Percentiles rank a stretch among this genome's conserved stretches.
phyloP scores from a whole-genome alignment of 2,329 filamentous ascomycete genomes.

The Colletotrichum sp. region DNA sequence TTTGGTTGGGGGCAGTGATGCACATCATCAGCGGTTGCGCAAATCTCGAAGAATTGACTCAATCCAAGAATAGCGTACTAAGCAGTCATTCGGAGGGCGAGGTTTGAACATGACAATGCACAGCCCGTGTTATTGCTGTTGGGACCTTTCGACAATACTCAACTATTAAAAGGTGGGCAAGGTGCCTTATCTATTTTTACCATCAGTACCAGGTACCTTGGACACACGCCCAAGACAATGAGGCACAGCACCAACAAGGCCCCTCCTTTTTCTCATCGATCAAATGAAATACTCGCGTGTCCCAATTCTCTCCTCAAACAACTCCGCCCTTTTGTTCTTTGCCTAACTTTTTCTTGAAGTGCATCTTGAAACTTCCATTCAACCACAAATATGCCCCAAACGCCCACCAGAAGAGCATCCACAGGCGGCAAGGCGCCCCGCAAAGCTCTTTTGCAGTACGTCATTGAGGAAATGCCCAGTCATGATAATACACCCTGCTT shows the following conservation, averaged over 20 bases:
- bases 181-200: neutral
- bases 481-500: neutral
- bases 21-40: neutral
- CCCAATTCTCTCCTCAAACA: neutral
- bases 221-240: neutral
- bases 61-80: neutral
- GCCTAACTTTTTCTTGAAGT: accelerated
- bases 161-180: no score
- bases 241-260: neutral
- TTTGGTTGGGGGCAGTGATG: neutral
- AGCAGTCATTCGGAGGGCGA: neutral
- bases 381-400: neutral
- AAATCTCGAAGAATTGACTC: neutral
- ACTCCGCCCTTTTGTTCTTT: neutral
- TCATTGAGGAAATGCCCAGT: neutral
- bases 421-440: neutral
- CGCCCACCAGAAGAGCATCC: neutral
- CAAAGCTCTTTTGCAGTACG: neutral
- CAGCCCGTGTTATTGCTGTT: neutral
- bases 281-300: neutral
- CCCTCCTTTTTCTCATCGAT: neutral
- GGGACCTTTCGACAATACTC: neutral
- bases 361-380: neutral
- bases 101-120: no score
- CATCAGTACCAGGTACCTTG: neutral